Conservation (phyloP, 352 stramenopile species). For the Peronospora farinosa region DNA sequence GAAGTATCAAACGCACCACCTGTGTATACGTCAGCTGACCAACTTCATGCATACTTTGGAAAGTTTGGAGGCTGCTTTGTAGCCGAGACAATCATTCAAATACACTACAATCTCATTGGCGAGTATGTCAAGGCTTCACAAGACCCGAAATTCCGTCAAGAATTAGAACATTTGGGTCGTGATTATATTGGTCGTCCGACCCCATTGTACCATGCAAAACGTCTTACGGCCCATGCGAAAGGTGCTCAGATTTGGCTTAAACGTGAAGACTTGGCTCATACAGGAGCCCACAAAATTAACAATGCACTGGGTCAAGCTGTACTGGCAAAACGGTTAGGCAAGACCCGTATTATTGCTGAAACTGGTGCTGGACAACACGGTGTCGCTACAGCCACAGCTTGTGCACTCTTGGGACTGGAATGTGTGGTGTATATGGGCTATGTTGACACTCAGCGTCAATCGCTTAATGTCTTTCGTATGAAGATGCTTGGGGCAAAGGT, state of each 20-base stretch:
- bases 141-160: constrained; percentile 91
- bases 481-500: constrained; percentile 99
- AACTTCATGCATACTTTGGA: constrained; percentile 85
- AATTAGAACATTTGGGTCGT: constrained; percentile 94
- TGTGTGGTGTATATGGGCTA: constrained; percentile 99
- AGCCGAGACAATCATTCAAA: constrained; percentile 95
- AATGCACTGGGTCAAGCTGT: constrained; percentile 96
- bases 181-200: constrained; percentile 91
- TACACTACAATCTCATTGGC: constrained; percentile 91
- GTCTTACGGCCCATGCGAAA: constrained; percentile 90
- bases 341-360: constrained; percentile 97
- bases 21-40: constrained; percentile 49
- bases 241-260: constrained; percentile 97
- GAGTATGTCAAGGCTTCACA: constrained; percentile 92
- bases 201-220: constrained; percentile 94
- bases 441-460: constrained; percentile 95
- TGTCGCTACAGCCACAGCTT: constrained; percentile 95
- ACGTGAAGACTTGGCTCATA: constrained; percentile 96
- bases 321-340: constrained; percentile 93
- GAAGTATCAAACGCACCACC: constrained; percentile 71
- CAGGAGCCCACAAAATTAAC: constrained; percentile 99
- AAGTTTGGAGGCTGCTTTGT: constrained; percentile 97
- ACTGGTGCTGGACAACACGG: constrained; percentile 97
- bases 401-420: constrained; percentile 92
- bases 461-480: constrained; percentile 98